Evolutionary conservation across 129 eudicot genomes (phyloP), one percentile per base, ranked within the genome.

Genomic region (Chrysanthemum lavandulifolium): DNA sequence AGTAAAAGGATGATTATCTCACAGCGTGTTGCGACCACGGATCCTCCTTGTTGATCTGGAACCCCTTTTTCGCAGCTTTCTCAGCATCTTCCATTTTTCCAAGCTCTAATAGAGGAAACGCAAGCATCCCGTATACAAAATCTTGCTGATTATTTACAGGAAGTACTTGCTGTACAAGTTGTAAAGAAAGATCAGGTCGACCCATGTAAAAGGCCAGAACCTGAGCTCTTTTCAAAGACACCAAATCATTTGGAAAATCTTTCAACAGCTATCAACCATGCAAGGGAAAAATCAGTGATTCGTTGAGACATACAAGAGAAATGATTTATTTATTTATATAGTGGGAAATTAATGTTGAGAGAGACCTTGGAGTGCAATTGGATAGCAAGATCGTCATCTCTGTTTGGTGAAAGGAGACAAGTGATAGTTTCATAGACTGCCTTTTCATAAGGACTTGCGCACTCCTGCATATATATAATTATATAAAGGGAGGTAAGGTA

Each of bases 1-100:
- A 69, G 23, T 47, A 53, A 16, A 63, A 23, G 53, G 47, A 40
- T 40, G 47, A 67, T 59, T 48, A 66, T 78, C 91, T 88, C 70
- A 94, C 99, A 70, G 93, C 95, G 83, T 94, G 99, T 56, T 94
- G 99, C 8, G 89, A 86, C 99, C 99, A 94, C 23, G 90, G 78
- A 86, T 94, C 99, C 68, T 88, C 76, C 70, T 84, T 81, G 79
- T 90, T 79, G 81, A 94, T 88, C 82, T 90, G 83, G 62, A 82
- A 82, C 48, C 91, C 99, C 76, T 69, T 81, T 71, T 76, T 79
- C 63, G 94, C 89, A 53, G 96, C 97, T 69, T 74, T 78, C 71
- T 88, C 89, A 36, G 97, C 97, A 58, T 92, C 96, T 16, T 40
- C 87, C 89, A 86, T 80, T 36, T 70, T 83, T 7, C 96, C 96